These are phyloP conservation scores for Arthrobotrys megalospora DNA, from an alignment of 2,329 filamentous ascomycete species.

Conservation along the genomic window DNA sequence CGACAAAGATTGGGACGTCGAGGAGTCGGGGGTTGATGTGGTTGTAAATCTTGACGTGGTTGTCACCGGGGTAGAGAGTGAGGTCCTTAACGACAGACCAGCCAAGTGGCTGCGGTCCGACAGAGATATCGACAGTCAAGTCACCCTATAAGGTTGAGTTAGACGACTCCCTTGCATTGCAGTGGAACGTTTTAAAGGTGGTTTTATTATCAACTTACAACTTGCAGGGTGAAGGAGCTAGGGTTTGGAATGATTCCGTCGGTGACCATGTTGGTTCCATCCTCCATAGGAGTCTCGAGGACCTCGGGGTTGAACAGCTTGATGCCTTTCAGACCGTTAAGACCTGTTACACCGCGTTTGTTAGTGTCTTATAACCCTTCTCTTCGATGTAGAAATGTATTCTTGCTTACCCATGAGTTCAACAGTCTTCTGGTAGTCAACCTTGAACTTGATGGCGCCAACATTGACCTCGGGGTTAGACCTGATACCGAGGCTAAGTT, in stretches of 20 bases:
- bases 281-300: constrained; percentile 67
- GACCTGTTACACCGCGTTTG: constrained; percentile 65
- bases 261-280: constrained; percentile 75
- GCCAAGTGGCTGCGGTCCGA: constrained; percentile 72
- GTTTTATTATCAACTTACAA: constrained; percentile 70
- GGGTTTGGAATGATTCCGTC: constrained; percentile 76
- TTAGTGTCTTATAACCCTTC: background rate
- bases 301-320: constrained; percentile 72
- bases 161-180: background rate
- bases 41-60: constrained; percentile 73
- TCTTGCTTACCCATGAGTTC: constrained; percentile 69
- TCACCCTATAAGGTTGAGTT: constrained; percentile 71
- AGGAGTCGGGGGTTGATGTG: constrained; percentile 71
- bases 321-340: constrained; percentile 74
- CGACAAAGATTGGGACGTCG: constrained; percentile 65
- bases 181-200: constrained; percentile 30
- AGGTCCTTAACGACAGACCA: constrained; percentile 74
- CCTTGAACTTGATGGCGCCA: constrained; percentile 70
- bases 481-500: constrained; percentile 71
- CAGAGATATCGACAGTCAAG: constrained; percentile 74
- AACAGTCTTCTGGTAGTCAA: constrained; percentile 74
- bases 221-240: constrained; percentile 76
- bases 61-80: constrained; percentile 74
- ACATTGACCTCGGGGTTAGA: constrained; percentile 73
- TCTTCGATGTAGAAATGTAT: background rate